phyloP scores from a whole-genome alignment of 1,284 basidiomycete genomes.

The Rhodotorula glutinis region DNA sequence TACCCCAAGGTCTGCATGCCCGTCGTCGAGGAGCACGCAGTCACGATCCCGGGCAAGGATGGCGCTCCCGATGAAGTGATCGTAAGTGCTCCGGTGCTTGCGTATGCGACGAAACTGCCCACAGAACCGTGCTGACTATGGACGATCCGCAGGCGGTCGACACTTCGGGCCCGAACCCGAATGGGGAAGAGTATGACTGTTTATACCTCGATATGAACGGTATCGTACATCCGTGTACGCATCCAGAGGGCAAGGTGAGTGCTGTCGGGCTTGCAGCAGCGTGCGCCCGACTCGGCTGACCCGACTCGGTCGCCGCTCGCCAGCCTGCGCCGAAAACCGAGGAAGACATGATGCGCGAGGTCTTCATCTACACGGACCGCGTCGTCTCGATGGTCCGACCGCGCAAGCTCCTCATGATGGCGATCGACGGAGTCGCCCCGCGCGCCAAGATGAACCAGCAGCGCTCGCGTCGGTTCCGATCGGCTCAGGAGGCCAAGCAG shows the following conservation, averaged over 20 bases:
- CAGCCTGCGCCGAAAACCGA: conserved; percentile 93
- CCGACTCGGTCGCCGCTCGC: background rate
- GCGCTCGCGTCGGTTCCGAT: conserved; percentile 89
- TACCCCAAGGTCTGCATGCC: conserved; percentile 86
- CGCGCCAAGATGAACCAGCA: conserved; percentile 99
- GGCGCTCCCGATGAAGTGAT: conserved; percentile 62
- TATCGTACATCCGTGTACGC: conserved; percentile 96
- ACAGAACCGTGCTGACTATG: too few relatives aligned
- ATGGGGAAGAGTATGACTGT: conserved; percentile 92
- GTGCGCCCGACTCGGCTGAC: conserved; percentile 5
- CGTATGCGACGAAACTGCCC: too few relatives aligned
- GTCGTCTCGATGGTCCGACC: conserved; percentile 97
- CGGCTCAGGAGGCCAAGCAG: conserved; percentile 89
- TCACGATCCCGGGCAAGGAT: conserved; percentile 56
- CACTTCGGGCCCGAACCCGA: conserved; percentile 85
- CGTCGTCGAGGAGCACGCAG: conserved; percentile 74
- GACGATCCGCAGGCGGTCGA: conserved; percentile 69
- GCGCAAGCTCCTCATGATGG: conserved; percentile 94
- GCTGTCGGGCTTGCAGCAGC: background rate
- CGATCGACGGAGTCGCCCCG: conserved; percentile 96
- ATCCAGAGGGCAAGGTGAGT: conserved; percentile 85
- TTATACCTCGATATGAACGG: conserved; percentile 93
- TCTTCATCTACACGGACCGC: conserved; percentile 95
- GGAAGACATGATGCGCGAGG: conserved; percentile 98
- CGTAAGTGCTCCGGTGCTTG: conserved; percentile 24